A percentile compares a stretch with the other conserved stretches of the same genome.
These are phyloP conservation scores for Magnolia officinalis DNA, from an alignment of 164 flowering plant species.

Conservation along the genomic window DNA sequence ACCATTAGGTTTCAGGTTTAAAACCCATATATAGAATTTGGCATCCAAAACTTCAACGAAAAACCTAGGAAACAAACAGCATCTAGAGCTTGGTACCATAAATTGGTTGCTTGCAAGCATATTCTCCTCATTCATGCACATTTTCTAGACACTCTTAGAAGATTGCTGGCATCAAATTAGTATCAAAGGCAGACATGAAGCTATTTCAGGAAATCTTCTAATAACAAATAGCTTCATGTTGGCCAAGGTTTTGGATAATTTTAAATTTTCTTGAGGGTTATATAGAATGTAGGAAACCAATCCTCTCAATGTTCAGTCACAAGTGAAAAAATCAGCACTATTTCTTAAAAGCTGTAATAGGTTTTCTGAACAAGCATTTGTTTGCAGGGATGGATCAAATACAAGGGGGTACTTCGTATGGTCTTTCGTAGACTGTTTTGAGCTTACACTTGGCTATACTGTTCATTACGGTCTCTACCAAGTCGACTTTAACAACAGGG, in stretches of 20 bases:
- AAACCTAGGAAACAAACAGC: not conserved
- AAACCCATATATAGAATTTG: not conserved
- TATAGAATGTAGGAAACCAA: not conserved
- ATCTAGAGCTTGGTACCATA: not conserved
- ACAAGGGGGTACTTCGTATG: conserved; percentile 18
- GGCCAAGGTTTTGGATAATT: not conserved
- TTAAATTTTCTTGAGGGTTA: not conserved
- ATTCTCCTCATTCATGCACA: not conserved
- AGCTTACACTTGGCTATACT: conserved; percentile 6
- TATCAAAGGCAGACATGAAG: not conserved
- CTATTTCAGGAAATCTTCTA: no score
- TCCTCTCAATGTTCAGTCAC: not conserved
- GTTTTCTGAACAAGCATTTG: not conserved
- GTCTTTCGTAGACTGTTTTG: conserved; percentile 16
- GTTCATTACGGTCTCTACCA: conserved; percentile 13
- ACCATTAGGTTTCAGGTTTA: no score
- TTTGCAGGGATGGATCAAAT: conserved; percentile 19
- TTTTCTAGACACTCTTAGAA: not conserved
- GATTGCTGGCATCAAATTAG: not conserved
- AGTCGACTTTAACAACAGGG: conserved; percentile 12
- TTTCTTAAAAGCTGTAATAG: not conserved
- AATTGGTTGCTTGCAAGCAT: not conserved
- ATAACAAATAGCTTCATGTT: no score
- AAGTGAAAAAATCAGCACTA: not conserved
- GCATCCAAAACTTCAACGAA: not conserved